phyloP scores from a whole-genome alignment of 2,329 filamentous ascomycete genomes.

The Epichloe typhina region DNA sequence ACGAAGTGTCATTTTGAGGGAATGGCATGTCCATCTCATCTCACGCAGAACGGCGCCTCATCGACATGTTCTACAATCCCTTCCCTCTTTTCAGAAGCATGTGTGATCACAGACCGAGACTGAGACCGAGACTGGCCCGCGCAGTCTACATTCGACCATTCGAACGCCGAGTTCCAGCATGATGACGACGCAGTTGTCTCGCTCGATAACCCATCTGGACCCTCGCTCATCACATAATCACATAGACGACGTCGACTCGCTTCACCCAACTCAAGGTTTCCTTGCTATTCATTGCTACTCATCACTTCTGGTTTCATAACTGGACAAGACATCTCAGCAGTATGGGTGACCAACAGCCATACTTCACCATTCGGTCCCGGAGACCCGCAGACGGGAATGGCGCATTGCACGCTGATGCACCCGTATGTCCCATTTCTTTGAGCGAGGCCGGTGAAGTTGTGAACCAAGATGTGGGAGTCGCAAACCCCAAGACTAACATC shows the following conservation, averaged over 20 bases:
- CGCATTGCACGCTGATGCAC: conserved; percentile 33
- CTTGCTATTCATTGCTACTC: not conserved
- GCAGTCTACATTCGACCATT: not conserved
- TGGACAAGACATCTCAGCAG: not conserved
- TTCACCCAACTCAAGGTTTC: not conserved
- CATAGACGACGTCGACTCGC: not conserved
- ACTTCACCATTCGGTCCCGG: conserved; percentile 40
- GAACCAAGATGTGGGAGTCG: not conserved
- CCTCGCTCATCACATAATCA: not conserved
- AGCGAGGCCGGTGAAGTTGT: not conserved
- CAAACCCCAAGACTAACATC: too few relatives aligned
- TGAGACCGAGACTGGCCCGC: not conserved
- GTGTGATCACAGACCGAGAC: not conserved
- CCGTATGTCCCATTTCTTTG: conserved; percentile 25
- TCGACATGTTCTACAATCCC: not conserved
- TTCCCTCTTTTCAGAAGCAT: not conserved
- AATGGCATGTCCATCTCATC: too few relatives aligned
- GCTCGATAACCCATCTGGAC: not conserved
- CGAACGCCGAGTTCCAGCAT: not conserved
- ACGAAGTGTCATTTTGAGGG: too few relatives aligned
- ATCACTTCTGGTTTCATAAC: not conserved
- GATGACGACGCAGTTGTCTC: conserved; percentile 1
- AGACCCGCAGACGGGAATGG: conserved; percentile 31
- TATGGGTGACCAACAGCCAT: conserved; percentile 33
- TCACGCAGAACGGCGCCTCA: not conserved